A percentile compares a stretch with the other conserved stretches of the same genome.
Evolutionary conservation across 2,329 filamentous ascomycete species (phyloP).

Genomic region (Metarhizium rileyi): DNA sequence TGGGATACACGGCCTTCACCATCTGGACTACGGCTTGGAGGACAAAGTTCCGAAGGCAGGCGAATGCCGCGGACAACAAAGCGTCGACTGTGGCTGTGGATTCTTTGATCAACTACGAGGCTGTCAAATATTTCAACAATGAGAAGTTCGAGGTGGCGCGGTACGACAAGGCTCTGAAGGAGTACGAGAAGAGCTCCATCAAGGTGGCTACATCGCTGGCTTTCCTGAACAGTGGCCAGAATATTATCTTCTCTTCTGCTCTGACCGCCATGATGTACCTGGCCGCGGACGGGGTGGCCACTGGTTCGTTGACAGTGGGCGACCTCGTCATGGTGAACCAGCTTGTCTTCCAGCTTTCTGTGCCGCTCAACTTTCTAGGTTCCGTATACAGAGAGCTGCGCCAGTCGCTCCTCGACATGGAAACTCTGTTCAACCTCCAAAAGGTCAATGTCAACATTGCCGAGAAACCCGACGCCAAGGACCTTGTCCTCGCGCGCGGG

Average conservation of each 20-base stretch:
- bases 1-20: constrained; percentile 90
- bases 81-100: constrained; percentile 93
- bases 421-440: constrained; percentile 93
- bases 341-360: constrained; percentile 93
- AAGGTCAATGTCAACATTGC: constrained; percentile 87
- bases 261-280: constrained; percentile 98
- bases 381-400: constrained; percentile 93
- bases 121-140: constrained; percentile 99
- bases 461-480: constrained; percentile 64
- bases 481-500: constrained; percentile 61
- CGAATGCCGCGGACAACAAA: constrained; percentile 92
- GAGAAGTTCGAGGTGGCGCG: constrained; percentile 87
- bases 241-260: constrained; percentile 91
- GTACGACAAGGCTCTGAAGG: constrained; percentile 77
- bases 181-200: constrained; percentile 90
- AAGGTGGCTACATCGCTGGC: constrained; percentile 92
- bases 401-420: constrained; percentile 95
- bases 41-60: constrained; percentile 89
- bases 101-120: constrained; percentile 96
- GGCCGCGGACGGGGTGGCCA: constrained; percentile 79
- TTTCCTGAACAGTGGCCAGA: constrained; percentile 89
- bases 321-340: constrained; percentile 99
- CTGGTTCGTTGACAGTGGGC: constrained; percentile 75
- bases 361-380: constrained; percentile 95
- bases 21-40: constrained; percentile 95